Evolutionary conservation across 2,329 filamentous ascomycete species (phyloP), one percentile per base, ranked within the genome.

Genomic region (Volutella citrinella): DNA sequence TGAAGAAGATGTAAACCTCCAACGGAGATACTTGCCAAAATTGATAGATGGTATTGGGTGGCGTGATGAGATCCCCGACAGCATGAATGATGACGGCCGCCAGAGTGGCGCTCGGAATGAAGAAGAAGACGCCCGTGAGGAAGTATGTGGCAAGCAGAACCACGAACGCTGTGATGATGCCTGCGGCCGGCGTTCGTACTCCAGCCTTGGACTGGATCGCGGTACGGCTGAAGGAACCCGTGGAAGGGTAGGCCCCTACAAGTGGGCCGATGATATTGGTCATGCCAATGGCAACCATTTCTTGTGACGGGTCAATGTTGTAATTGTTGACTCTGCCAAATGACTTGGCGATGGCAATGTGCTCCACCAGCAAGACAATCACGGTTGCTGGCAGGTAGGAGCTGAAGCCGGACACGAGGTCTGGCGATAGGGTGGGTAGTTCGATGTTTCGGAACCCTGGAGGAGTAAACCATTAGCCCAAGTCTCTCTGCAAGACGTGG

Each of bases 171-270:
- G 90, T 96, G 45, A 97, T 86, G 25, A 95, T 76, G 64, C 93
- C 91, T 12, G 87, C 89, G 35, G 95, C 80, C 2, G 91, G 91
- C 1, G 90, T 96, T 16, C 88, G 81, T 5, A 96, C 91, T 54
- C 93, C 93, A 30, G 93, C 90, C 64, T 97, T 97, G 5, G 91
- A 93, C 63, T 96, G 95, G 66, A 97, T 96, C 33, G 93, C 91
- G 18, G 93, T 97, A 42, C 93, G 82, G 21, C 87, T 95, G 71
- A 97, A 97, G 4, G 93, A 97, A 2, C 93, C 93, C 4, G 91
- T 98, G 0, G 88, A 86, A 11, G 91, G 87, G 55, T 95, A 98
- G 3, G 76, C 93, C 31, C 91, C 93, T 4, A 97, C 72, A 66
- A 97, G 95, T 4, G 93, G 89, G 1, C 87, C 90, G 7, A 97